Base-by-base conservation (phyloP, 768 basidiomycete species). In the Pulveroboletus sp. region DNA sequence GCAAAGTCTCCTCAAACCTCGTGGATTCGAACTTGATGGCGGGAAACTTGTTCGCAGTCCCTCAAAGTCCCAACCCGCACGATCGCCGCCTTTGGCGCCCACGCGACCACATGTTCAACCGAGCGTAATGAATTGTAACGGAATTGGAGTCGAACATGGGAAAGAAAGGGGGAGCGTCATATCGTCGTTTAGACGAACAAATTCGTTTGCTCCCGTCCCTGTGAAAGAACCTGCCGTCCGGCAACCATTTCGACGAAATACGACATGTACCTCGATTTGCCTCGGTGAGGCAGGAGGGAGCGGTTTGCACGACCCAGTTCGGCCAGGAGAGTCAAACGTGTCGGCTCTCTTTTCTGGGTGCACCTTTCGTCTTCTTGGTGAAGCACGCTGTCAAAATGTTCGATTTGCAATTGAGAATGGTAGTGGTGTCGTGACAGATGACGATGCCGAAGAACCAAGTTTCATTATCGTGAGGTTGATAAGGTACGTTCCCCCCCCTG, bases 391-490 rank as follows among this genome's bases (percentile, higher is more conserved):
- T 31, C 54, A 71, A 8, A 77, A 61, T 21, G 86, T 91, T 24
- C 74, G 77, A 39, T 61, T 58, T 7, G 87, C 86, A 0, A 73
- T 92, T 26, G 78, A 85, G 58, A 69, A 72, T 11, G 85, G 87
- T 0, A 86, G 86, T 1, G 64, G 57, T 15, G 68, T 81, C 60
- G 70, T 76, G 37, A 71, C 26, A 32, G 57, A 63, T 8, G 70
- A 69, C 12, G 79, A 77, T n/a, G 62, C 76, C 8, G 72, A 73
- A 12, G 74, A 77, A 15, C 78, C 78, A 1, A 80, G 83, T 65
- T 86, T 79, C 53, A 74, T 88, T 47, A 66, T 91, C 48, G 86
- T 90, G 12, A 72, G 89, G 50, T 69, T 92, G 11, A 80, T 85
- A 55, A 89, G 87, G 89, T 89, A 48, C 9, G 71, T 52, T 28